Conservation (phyloP, 257 asterid species). For the Solanum sejunctum region DNA sequence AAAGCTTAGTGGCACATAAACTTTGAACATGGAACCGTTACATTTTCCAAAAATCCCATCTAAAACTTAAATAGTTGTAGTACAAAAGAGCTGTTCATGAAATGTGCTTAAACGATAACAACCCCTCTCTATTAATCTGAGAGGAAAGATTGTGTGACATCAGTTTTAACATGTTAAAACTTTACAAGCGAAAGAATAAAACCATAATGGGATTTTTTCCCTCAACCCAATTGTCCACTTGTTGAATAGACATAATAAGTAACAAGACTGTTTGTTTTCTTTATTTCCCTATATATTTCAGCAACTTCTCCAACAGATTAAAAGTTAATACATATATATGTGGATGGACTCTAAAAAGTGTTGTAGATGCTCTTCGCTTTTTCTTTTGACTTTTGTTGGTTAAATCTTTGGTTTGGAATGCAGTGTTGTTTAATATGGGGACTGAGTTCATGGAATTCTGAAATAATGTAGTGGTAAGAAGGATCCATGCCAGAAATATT, state of each 20-base stretch:
- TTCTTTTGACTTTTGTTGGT: neutral
- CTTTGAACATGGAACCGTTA: neutral
- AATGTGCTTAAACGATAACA: neutral
- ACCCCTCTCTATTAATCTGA: neutral
- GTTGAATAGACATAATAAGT: neutral
- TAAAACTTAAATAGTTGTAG: neutral
- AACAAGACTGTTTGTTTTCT: neutral
- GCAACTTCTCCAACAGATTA: neutral
- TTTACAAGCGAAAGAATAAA: neutral
- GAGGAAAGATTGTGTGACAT: neutral
- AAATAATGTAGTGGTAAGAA: neutral
- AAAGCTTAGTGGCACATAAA: neutral
- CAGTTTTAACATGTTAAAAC: neutral
- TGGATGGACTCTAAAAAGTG: neutral
- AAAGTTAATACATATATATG: neutral
- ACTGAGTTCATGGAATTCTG: neutral
- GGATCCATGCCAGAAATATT: neutral
- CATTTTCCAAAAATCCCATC: neutral
- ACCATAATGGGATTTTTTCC: neutral
- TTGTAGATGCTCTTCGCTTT: neutral
- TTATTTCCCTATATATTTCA: neutral
- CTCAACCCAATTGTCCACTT: neutral
- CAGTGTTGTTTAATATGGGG: neutral
- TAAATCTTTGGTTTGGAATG: neutral
- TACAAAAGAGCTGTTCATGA: neutral